Percentiles rank a stretch among this genome's conserved stretches.
Evolutionary conservation across 139 green algal genomes (phyloP).

Genomic region (Chloropicon primus): DNA sequence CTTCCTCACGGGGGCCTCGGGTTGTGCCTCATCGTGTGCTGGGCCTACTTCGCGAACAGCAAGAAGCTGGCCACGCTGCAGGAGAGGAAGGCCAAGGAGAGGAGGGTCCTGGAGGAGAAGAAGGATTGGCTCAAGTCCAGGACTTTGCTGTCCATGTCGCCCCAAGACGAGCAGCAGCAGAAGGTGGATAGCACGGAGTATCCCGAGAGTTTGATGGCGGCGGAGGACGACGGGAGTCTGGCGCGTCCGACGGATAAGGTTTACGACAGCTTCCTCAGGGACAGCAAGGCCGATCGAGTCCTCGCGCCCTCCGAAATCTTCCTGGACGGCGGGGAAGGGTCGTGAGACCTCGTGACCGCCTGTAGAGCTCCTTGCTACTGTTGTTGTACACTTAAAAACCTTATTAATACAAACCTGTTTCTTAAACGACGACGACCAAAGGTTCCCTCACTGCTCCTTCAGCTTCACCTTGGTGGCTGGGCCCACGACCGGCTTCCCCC

Average conservation of each 20-base stretch:
- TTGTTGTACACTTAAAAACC: too few species aligned
- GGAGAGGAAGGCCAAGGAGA: not conserved
- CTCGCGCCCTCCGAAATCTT: not conserved
- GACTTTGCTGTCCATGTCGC: not conserved
- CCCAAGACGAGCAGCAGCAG: not conserved
- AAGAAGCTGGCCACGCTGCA: not conserved
- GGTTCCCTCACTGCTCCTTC: not conserved
- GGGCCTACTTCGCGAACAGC: not conserved
- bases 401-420: too few species aligned
- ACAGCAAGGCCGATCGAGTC: not conserved
- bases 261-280: not conserved
- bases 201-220: not conserved
- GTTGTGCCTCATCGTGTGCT: not conserved
- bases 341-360: too few species aligned
- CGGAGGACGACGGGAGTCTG: not conserved
- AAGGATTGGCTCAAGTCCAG: not conserved
- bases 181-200: not conserved
- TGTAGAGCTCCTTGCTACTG: too few species aligned
- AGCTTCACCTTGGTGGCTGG: too few species aligned
- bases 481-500: too few species aligned
- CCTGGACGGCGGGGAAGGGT: not conserved
- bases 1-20: not conserved
- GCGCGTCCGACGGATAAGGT: not conserved
- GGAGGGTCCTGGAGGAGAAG: not conserved
- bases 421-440: too few species aligned